These are phyloP conservation scores for Pholiota conissans DNA, from an alignment of 768 basidiomycete species.

Conservation along the genomic window DNA sequence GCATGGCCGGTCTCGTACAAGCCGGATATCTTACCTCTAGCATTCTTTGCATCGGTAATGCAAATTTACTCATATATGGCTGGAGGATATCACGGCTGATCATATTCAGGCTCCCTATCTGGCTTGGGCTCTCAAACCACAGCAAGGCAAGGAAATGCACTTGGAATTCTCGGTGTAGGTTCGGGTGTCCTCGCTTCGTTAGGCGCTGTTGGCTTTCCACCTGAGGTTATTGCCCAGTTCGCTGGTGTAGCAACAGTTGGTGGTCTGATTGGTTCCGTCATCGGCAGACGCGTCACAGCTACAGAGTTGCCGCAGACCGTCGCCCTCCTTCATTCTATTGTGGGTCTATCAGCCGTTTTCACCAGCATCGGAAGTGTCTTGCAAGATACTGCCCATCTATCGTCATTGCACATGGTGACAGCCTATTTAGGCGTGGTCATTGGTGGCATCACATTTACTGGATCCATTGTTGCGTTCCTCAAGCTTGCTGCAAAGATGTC, in stretches of 20 bases:
- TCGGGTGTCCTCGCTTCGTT: constrained; percentile 82
- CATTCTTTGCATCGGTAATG: constrained; percentile 77
- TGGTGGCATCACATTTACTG: constrained; percentile 88
- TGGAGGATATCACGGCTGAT: constrained; percentile 2
- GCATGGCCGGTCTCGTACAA: constrained; percentile 84
- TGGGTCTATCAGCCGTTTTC: constrained; percentile 86
- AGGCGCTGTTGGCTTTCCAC: constrained; percentile 79
- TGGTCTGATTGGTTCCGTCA: constrained; percentile 63
- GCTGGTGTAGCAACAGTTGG: constrained; percentile 77
- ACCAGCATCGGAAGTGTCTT: constrained; percentile 85
- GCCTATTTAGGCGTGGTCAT: constrained; percentile 87
- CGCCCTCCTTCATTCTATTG: constrained; percentile 82
- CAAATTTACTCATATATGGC: not conserved
- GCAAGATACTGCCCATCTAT: constrained; percentile 64
- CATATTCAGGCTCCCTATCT: constrained; percentile 64
- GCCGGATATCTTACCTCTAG: constrained; percentile 87
- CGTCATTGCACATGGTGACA: constrained; percentile 75
- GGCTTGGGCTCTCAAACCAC: constrained; percentile 79
- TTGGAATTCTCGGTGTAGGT: constrained; percentile 85
- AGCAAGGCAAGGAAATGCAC: constrained; percentile 83
- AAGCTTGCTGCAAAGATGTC: constrained; percentile 85
- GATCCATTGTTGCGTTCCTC: constrained; percentile 86
- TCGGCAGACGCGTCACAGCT: constrained; percentile 82
- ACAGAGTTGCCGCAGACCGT: constrained; percentile 86
- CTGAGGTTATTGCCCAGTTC: constrained; percentile 75